These are phyloP conservation scores for Larix kaempferi DNA, from an alignment of 75 land plant species.

Conservation along the genomic window DNA sequence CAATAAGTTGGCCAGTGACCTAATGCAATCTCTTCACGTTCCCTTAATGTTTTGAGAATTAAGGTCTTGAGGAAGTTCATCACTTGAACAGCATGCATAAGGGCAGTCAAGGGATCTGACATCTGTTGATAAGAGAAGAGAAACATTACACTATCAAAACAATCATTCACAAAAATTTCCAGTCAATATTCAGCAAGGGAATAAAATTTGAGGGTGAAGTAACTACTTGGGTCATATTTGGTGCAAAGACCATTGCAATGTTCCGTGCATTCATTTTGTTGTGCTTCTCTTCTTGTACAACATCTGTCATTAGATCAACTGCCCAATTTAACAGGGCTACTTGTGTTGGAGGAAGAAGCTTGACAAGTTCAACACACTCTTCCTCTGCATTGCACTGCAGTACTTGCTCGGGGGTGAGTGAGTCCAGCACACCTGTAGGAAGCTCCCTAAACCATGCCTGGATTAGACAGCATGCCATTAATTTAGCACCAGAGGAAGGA, in stretches of 20 bases:
- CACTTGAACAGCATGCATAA: conserved; percentile 99
- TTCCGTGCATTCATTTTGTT: conserved; percentile 99
- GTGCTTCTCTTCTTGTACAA: conserved; percentile 82
- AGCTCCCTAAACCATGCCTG: conserved; percentile 98
- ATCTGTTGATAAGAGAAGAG: conserved; percentile 52
- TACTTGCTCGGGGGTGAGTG: conserved; percentile 88
- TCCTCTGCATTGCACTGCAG: conserved; percentile 89
- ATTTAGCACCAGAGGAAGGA: not conserved
- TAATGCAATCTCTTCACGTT: conserved; percentile 55
- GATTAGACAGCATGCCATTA: not conserved
- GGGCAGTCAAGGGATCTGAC: conserved; percentile 97
- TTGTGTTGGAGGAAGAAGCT: conserved; percentile 75
- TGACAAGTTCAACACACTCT: conserved; percentile 64
- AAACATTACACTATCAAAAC: conserved; percentile 1
- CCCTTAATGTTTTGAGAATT: conserved; percentile 64
- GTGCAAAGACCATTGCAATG: conserved; percentile 99
- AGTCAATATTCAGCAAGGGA: not conserved
- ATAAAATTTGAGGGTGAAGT: conserved; percentile 1
- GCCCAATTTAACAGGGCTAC: conserved; percentile 91
- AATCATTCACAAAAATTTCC: not conserved
- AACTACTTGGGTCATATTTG: conserved; percentile 95
- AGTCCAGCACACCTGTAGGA: conserved; percentile 83
- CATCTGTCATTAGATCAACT: conserved; percentile 94
- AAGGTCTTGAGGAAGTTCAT: conserved; percentile 96
- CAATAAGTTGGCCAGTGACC: conserved; percentile 26